Conservation (phyloP, 352 stramenopile genomes). For the Phytophthora pinifolia region DNA sequence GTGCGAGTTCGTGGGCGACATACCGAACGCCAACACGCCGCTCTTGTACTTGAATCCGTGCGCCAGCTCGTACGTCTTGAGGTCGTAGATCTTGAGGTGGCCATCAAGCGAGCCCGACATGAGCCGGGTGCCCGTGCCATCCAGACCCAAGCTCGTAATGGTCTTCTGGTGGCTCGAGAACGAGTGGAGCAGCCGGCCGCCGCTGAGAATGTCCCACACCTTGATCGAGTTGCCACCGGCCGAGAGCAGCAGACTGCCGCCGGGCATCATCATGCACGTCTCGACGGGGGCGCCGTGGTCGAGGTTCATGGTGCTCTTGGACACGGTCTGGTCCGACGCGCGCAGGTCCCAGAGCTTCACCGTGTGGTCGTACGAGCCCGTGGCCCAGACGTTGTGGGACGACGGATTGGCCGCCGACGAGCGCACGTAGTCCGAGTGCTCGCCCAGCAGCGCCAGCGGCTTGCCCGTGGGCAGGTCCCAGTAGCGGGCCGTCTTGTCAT, state of each 20-base stretch:
- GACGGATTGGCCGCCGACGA: slow-evolving; percentile 66
- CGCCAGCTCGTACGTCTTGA: slow-evolving; percentile 90
- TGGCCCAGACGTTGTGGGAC: slow-evolving; percentile 82
- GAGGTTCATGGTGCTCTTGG: slow-evolving; percentile 56
- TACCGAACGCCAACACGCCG: slow-evolving; percentile 76
- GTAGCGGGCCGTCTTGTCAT: slow-evolving; percentile 89
- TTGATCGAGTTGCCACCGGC: slow-evolving; percentile 90
- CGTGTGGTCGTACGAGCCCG: slow-evolving; percentile 92
- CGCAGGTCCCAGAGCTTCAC: slow-evolving; percentile 93
- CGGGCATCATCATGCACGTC: slow-evolving; percentile 84
- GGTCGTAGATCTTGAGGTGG: slow-evolving; percentile 93
- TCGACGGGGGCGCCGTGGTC: slow-evolving; percentile 90
- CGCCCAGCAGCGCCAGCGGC: slow-evolving; percentile 66
- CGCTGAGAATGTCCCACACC: slow-evolving; percentile 92
- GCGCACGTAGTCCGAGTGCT: slow-evolving; percentile 91
- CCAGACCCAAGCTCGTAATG: slow-evolving; percentile 90
- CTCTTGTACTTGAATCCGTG: slow-evolving; percentile 90
- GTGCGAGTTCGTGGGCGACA: slow-evolving; percentile 86
- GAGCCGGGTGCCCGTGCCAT: slow-evolving; percentile 88
- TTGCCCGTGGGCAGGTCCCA: slow-evolving; percentile 90
- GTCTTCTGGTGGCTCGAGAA: slow-evolving; percentile 94
- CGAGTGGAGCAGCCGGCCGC: slow-evolving; percentile 81
- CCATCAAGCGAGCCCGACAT: slow-evolving; percentile 90
- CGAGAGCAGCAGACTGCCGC: slow-evolving; percentile 80
- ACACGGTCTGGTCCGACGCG: slow-evolving; percentile 60